Evolutionary conservation across 306 rosid species (phyloP).

Genomic region (Psophocarpus tetragonolobus): DNA sequence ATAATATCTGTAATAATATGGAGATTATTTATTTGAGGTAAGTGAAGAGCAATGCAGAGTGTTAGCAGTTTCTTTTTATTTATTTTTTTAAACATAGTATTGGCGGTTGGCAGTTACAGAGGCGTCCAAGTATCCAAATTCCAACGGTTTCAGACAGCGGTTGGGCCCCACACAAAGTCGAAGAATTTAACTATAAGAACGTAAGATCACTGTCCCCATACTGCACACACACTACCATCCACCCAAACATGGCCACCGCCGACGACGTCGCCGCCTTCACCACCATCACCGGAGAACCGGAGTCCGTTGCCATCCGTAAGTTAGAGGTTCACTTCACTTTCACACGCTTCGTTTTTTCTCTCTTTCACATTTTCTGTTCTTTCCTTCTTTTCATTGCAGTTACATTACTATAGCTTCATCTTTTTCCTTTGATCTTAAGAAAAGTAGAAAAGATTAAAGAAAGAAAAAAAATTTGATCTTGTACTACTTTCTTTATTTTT

Average conservation of each 20-base stretch:
- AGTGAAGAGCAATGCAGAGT: no score
- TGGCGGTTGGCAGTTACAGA: no score
- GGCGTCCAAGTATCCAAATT: no score
- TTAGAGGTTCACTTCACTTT: constrained; percentile 47
- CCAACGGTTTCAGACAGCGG: background rate
- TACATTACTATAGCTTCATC: no score
- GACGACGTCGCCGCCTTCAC: constrained; percentile 57
- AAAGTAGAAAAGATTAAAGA: no score
- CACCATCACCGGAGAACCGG: constrained; percentile 75
- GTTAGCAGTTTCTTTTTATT: no score
- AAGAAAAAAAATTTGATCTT: no score
- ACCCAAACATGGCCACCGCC: constrained; percentile 51
- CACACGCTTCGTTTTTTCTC: background rate
- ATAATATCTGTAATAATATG: no score
- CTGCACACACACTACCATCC: no score
- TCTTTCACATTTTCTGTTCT: background rate
- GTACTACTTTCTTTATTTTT: background rate
- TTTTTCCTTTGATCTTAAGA: no score
- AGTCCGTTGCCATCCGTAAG: constrained; percentile 63
- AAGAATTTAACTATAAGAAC: background rate
- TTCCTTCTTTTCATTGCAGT: background rate
- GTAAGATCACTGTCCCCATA: background rate
- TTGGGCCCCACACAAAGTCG: background rate
- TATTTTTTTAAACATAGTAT: no score
- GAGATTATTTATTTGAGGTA: no score